Conservation (phyloP, 306 rosid genomes). For the Medicago lupulina region DNA sequence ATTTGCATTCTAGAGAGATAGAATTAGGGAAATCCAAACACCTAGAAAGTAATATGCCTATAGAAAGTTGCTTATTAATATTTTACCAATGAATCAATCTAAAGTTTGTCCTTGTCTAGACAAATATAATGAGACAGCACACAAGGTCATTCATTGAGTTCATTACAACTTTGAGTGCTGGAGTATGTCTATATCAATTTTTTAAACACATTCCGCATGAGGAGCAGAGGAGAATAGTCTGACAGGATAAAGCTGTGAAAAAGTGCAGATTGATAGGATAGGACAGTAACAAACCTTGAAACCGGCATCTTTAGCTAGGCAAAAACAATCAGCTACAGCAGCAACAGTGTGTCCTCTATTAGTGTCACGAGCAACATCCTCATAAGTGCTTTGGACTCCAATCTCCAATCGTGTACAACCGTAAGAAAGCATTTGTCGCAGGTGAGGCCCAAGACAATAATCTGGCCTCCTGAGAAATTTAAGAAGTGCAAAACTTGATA, state of each 20-base stretch:
- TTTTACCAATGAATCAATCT: constrained; percentile 13
- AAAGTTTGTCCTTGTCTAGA: constrained; percentile 18
- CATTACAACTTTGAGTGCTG: constrained; percentile 10
- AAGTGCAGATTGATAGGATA: constrained; percentile 12
- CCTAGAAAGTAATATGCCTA: background rate
- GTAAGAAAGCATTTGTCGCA: constrained; percentile 95
- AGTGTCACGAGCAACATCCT: constrained; percentile 98
- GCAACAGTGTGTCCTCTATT: constrained; percentile 98
- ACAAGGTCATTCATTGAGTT: background rate
- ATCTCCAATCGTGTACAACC: constrained; percentile 96
- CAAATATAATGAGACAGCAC: constrained; percentile 19
- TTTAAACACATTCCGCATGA: background rate
- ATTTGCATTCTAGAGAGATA: constrained; percentile 1
- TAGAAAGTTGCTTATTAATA: constrained; percentile 1
- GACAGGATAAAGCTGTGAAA: constrained; percentile 15
- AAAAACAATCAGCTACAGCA: constrained; percentile 96
- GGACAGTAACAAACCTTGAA: constrained; percentile 70
- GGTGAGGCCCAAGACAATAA: constrained; percentile 98
- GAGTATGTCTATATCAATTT: background rate
- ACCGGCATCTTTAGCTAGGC: constrained; percentile 97
- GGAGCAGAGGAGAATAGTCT: constrained; percentile 32
- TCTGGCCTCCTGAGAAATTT: constrained; percentile 88
- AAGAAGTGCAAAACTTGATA: constrained; percentile 35
- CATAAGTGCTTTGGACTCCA: constrained; percentile 98
- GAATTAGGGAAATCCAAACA: constrained; percentile 20